A percentile compares a stretch with the other conserved stretches of the same genome.
Evolutionary conservation across 1,284 basidiomycete species (phyloP).

Genomic region (Trichosporon ovoides): DNA sequence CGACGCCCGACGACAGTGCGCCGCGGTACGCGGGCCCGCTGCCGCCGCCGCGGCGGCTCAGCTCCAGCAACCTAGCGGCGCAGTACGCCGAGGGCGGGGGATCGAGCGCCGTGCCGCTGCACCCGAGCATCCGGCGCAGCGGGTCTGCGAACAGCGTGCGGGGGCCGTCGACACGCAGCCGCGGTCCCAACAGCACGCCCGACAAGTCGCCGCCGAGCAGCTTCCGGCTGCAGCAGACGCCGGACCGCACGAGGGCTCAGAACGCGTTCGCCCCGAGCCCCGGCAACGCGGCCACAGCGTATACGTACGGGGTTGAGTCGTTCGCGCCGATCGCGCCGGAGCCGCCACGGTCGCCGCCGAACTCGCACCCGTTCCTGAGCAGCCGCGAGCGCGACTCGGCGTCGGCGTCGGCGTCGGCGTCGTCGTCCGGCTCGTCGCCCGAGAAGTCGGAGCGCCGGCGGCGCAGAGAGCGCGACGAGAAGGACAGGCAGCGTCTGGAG

Average conservation of each 20-base stretch:
- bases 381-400: neutral
- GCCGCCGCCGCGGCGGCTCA: neutral
- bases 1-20: neutral
- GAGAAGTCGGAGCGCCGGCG: neutral
- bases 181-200: neutral
- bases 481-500: neutral
- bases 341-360: neutral
- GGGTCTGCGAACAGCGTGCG: neutral
- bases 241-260: neutral
- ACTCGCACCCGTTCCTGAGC: neutral
- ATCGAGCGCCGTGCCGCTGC: neutral
- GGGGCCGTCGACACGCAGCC: neutral
- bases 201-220: neutral
- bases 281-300: neutral
- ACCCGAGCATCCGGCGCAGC: neutral
- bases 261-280: neutral
- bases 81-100: neutral
- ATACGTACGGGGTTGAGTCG: neutral
- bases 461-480: neutral
- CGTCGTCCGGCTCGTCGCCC: neutral
- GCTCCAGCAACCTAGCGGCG: neutral
- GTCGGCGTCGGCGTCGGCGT: too few species aligned
- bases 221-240: neutral
- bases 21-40: neutral
- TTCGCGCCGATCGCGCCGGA: neutral